Evolutionary conservation across 2,329 filamentous ascomycete species (phyloP).

Genomic region (Ascochyta fabae): DNA sequence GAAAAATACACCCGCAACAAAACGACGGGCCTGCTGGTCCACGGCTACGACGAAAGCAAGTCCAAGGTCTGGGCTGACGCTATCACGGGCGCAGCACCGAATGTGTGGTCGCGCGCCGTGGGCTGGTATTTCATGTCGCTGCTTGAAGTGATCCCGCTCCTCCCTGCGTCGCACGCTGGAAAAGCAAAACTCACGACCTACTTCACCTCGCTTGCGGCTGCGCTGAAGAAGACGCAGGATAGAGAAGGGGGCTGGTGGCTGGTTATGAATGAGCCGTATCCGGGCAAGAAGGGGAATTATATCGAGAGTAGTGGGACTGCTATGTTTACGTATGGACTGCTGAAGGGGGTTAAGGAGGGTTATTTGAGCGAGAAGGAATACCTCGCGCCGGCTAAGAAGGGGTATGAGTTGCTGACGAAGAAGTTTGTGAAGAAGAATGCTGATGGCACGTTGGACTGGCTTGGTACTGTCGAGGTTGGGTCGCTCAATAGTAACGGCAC

Average conservation of each 20-base stretch:
- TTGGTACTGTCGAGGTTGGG: slow-evolving; percentile 58
- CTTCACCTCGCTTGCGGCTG: slow-evolving; percentile 48
- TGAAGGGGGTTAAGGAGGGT: slow-evolving; percentile 27
- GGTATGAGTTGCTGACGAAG: slow-evolving; percentile 50
- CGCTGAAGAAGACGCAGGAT: slow-evolving; percentile 50
- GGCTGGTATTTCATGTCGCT: slow-evolving; percentile 37
- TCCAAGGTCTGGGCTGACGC: slow-evolving; percentile 31
- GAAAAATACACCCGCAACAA: slow-evolving; percentile 27
- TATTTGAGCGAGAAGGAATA: slow-evolving; percentile 34
- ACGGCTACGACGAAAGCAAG: slow-evolving; percentile 36
- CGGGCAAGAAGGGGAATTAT: slow-evolving; percentile 57
- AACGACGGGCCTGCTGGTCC: slow-evolving; percentile 25
- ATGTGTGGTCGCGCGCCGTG: slow-evolving; percentile 34
- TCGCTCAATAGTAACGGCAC: slow-evolving; percentile 55
- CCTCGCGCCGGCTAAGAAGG: slow-evolving; percentile 47
- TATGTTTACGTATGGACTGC: slow-evolving; percentile 47
- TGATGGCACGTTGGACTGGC: slow-evolving; percentile 56
- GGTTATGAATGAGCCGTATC: slow-evolving; percentile 57
- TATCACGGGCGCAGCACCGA: slow-evolving; percentile 28
- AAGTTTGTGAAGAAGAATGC: slow-evolving; percentile 50
- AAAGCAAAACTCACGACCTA: slow-evolving; percentile 43
- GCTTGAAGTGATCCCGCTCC: slow-evolving; percentile 55
- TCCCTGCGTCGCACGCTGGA: slow-evolving; percentile 43
- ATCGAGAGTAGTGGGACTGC: slow-evolving; percentile 64
- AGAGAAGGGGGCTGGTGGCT: slow-evolving; percentile 61